A percentile compares a stretch with the other conserved stretches of the same genome.
Conservation (phyloP, 345 rosid species). For the Zanthoxylum bungeanum region DNA sequence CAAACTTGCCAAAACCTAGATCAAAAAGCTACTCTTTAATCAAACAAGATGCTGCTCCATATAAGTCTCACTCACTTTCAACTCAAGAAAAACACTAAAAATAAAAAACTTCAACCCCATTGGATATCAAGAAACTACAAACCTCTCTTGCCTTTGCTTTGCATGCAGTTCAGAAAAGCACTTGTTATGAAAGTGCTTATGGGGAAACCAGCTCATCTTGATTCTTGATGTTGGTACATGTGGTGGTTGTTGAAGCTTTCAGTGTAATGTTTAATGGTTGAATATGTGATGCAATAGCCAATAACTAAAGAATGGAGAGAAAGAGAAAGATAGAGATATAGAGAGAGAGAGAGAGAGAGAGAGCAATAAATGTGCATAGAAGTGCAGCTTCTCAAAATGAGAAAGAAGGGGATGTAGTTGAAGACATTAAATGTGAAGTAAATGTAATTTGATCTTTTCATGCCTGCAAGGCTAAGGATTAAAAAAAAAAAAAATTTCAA, state of each 20-base stretch:
- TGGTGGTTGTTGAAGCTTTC: slow-evolving; percentile 25
- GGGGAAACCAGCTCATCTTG: slow-evolving; percentile 14
- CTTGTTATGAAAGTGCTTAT: neutral
- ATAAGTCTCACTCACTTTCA: neutral
- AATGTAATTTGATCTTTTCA: slow-evolving; percentile 44
- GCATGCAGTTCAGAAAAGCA: neutral
- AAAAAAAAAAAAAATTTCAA: slow-evolving; percentile 2
- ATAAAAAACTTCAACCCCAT: neutral
- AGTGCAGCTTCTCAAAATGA: slow-evolving; percentile 36
- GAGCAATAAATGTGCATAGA: slow-evolving; percentile 44
- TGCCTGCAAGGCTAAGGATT: slow-evolving; percentile 21
- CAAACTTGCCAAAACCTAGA: slow-evolving; percentile 19
- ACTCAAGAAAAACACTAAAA: slow-evolving; percentile 1
- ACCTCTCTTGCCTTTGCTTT: neutral
- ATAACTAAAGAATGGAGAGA: slow-evolving; percentile 15
- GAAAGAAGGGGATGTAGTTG: slow-evolving; percentile 46
- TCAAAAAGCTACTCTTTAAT: neutral
- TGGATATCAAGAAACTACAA: slow-evolving; percentile 17
- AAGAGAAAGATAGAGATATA: slow-evolving; percentile 6
- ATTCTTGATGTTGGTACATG: neutral
- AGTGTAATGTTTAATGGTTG: too few species aligned
- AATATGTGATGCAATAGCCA: too few species aligned
- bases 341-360: slow-evolving; percentile 6
- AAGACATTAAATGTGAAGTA: slow-evolving; percentile 53
- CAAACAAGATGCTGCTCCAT: too few species aligned